A percentile compares a stretch with the other conserved stretches of the same genome.
Evolutionary conservation across 2,329 filamentous ascomycete genomes (phyloP).

Genomic region (Colletotrichum sansevieriae): DNA sequence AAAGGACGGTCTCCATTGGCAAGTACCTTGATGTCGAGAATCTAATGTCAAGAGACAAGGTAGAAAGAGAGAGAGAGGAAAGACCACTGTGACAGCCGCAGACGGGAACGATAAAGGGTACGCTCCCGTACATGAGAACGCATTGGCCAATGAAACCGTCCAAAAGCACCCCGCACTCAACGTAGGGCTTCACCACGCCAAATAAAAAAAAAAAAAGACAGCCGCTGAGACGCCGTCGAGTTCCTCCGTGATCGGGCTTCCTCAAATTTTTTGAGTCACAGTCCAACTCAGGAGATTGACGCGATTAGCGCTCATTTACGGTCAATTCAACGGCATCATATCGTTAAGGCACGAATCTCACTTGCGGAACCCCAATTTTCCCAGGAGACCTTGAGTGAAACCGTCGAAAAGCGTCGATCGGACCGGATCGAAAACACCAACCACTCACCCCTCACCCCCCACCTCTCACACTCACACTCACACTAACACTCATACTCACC

Average conservation of each 20-base stretch:
- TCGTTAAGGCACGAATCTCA: too few species aligned
- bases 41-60: not conserved
- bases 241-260: constrained; percentile 30
- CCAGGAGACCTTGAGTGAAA: too few species aligned
- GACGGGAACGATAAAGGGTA: constrained; percentile 24
- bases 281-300: constrained; percentile 3
- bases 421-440: not conserved
- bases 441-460: not conserved
- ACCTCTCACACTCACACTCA: not conserved
- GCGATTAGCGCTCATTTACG: constrained; percentile 17
- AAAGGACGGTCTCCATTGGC: constrained; percentile 28
- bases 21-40: not conserved
- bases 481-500: constrained; percentile 7
- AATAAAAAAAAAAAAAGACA: not conserved
- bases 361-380: too few species aligned
- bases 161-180: constrained; percentile 24
- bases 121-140: not conserved
- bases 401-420: not conserved
- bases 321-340: not conserved
- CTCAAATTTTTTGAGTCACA: constrained; percentile 38
- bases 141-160: constrained; percentile 25
- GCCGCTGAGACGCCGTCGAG: constrained; percentile 25
- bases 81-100: not conserved
- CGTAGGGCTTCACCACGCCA: constrained; percentile 32
- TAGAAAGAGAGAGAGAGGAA: not conserved